Evolutionary conservation across 257 asterid species (phyloP), one percentile per base, ranked within the genome.

Genomic region (Euphrasia confusa): DNA sequence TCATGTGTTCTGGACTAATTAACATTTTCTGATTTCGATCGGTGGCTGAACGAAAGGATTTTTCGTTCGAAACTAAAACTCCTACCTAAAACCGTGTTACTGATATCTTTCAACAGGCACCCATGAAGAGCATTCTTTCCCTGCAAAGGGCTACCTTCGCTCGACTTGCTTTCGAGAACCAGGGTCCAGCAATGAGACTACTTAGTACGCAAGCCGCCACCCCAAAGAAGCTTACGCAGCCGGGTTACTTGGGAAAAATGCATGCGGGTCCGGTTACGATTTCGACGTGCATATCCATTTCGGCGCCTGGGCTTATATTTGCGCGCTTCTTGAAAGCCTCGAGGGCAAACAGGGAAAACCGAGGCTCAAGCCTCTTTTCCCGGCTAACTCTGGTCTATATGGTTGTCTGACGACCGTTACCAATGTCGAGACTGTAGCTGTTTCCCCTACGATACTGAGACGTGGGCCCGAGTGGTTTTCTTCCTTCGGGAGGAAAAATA

Each of bases 401-500:
- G 99, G 99, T 30, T 93, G 99, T 72, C 99, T 97, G 10, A 87
- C 97, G 3, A 93, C 99, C 0, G 99, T 93, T 13, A 89, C 97
- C 32, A 93, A 89, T 67, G 99, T 89, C 40, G 99, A 93, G 76
- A 93, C 99, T 9, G 95, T 89, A 33, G 96, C 99, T 40, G 97
- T 93, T 72, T 93, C 99, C 0, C 99, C 97, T 61, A 93, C 99
- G 71, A 93, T 93, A 54, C 78, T 89, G 70, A 79, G 96, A 79
- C 96, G 99, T 61, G 99, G 97, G 2, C 99, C 99, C 0, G 99
- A 93, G 72, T 93, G 99, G 99, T 93, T 89, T 64, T 69, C 99
- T 64, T 87, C 96, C 67, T 93, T 89, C 67, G 97, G 99, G 54
- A 81, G 99, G 87, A 93, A 93, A 68, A 93, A 93, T 63, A 93